A percentile compares a stretch with the other conserved stretches of the same genome.
Conservation (phyloP, 2,329 filamentous ascomycete species). For the Aspergillus alliaceus region DNA sequence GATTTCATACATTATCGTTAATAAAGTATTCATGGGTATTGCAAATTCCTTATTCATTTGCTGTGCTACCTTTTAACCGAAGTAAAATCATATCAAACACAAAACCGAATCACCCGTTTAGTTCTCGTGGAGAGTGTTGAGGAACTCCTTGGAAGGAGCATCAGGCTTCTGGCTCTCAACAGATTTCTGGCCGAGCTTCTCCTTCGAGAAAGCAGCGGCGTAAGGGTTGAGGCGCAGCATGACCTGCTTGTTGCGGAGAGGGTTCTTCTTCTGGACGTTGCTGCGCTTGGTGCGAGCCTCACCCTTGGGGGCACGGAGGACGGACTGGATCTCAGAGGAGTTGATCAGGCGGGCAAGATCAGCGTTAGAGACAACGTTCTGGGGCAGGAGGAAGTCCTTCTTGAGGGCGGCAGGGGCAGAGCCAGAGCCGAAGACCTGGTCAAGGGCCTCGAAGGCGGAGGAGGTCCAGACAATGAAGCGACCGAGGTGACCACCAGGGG, state of each 20-base stretch:
- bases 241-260: conserved; percentile 97
- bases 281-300: conserved; percentile 85
- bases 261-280: conserved; percentile 99
- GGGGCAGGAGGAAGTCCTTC: conserved; percentile 98
- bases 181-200: conserved; percentile 75
- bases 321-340: conserved; percentile 96
- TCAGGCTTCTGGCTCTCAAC: conserved; percentile 62
- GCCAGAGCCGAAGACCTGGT: conserved; percentile 94
- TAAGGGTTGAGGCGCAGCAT: conserved; percentile 99
- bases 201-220: conserved; percentile 83
- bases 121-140: conserved; percentile 52
- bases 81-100: conserved; percentile 21
- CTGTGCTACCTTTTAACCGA: conserved; percentile 25
- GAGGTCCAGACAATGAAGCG: conserved; percentile 99
- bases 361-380: conserved; percentile 88
- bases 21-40: conserved; percentile 20
- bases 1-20: conserved; percentile 7
- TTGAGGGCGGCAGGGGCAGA: conserved; percentile 87
- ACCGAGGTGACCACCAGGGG: conserved; percentile 96
- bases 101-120: conserved; percentile 37
- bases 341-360: conserved; percentile 98
- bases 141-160: conserved; percentile 54
- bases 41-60: conserved; percentile 28
- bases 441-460: conserved; percentile 90
- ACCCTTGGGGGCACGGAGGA: conserved; percentile 88